Evolutionary conservation across 768 basidiomycete genomes (phyloP).

Genomic region (Lactifluus piperatus): DNA sequence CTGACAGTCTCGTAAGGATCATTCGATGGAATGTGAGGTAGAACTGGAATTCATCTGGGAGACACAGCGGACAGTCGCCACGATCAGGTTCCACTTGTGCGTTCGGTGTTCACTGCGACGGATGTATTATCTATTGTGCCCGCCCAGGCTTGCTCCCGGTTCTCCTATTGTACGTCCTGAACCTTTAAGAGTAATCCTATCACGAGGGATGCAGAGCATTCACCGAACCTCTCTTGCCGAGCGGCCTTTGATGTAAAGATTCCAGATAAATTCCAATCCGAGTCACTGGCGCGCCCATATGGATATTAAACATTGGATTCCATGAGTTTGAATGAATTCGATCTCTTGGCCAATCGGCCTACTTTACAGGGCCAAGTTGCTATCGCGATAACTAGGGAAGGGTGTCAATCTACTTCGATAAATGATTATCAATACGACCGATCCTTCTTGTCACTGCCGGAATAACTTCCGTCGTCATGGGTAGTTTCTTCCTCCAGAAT

Average conservation of each 20-base stretch:
- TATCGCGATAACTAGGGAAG: background rate
- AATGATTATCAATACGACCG: background rate
- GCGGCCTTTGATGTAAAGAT: background rate
- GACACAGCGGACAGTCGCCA: too few species aligned
- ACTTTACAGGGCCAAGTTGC: background rate
- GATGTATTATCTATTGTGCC: too few species aligned
- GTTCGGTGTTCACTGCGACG: too few species aligned
- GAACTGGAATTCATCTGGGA: background rate
- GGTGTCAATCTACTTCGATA: background rate
- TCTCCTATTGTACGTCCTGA: background rate
- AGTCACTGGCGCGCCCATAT: too few species aligned
- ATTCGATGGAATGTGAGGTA: background rate
- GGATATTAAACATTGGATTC: background rate
- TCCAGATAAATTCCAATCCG: background rate
- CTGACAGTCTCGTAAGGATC: background rate
- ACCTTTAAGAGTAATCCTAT: background rate
- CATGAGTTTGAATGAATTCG: background rate
- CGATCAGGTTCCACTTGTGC: too few species aligned
- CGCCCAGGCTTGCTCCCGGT: background rate
- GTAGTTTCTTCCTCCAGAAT: background rate
- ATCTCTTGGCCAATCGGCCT: background rate
- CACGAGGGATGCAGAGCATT: too few species aligned
- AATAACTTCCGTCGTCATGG: background rate
- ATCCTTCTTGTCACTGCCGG: background rate
- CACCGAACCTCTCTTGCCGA: background rate